A percentile compares a stretch with the other conserved stretches of the same genome.
These are phyloP conservation scores for Colletotrichum sojae DNA, from an alignment of 2,329 filamentous ascomycete genomes.

Conservation along the genomic window DNA sequence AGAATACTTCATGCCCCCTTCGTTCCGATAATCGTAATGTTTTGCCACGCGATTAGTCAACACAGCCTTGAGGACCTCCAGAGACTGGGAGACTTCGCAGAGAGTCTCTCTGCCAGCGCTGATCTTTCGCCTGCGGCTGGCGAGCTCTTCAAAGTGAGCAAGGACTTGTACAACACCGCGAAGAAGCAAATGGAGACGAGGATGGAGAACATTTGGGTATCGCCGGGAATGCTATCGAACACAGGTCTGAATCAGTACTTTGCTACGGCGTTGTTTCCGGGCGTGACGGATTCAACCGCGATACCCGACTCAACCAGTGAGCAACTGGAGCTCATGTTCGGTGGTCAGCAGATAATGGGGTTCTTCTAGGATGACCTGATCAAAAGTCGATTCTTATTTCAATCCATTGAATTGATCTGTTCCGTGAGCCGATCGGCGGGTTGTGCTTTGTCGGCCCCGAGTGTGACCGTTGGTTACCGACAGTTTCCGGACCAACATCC, in stretches of 20 bases:
- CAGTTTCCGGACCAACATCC: too few species aligned
- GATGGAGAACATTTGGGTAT: not conserved
- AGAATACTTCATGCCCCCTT: constrained; percentile 19
- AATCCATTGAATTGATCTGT: too few species aligned
- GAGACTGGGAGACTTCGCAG: not conserved
- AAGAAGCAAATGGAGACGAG: not conserved
- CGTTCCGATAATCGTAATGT: constrained; percentile 8
- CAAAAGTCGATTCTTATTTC: too few species aligned
- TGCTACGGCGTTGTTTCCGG: not conserved
- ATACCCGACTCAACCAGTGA: not conserved
- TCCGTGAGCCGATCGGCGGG: too few species aligned
- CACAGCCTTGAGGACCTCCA: not conserved
- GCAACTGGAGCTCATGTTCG: constrained; percentile 13
- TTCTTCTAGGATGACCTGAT: not conserved
- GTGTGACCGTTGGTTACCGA: too few species aligned
- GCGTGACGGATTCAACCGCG: not conserved
- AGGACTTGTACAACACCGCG: not conserved
- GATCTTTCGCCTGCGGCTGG: constrained; percentile 5
- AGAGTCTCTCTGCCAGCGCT: not conserved
- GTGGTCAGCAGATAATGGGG: not conserved
- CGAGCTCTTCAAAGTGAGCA: constrained; percentile 1
- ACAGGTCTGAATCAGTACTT: constrained; percentile 13
- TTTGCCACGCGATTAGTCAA: constrained; percentile 8
- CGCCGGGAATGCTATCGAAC: not conserved
- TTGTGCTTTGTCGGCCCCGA: too few species aligned